These are phyloP conservation scores for Penicillium brevicompactum DNA, from an alignment of 2,329 filamentous ascomycete species.

Conservation along the genomic window DNA sequence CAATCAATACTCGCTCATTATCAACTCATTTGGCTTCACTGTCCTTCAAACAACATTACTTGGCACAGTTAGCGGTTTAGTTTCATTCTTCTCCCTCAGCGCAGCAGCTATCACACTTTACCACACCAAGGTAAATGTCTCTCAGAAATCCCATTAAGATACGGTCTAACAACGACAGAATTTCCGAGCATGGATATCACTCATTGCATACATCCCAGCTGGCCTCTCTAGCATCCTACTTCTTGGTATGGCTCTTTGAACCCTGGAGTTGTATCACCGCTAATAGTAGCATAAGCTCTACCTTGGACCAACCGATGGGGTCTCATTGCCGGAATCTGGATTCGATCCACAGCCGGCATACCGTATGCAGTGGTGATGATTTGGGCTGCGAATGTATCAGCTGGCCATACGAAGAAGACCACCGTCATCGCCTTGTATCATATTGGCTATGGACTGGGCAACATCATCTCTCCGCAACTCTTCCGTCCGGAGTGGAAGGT, in stretches of 20 bases:
- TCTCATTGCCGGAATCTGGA: slow-evolving; percentile 40
- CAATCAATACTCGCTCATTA: slow-evolving; percentile 48
- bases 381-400: slow-evolving; percentile 41
- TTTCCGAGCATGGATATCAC: slow-evolving; percentile 25
- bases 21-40: slow-evolving; percentile 49
- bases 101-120: slow-evolving; percentile 32
- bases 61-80: slow-evolving; percentile 28
- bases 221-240: slow-evolving; percentile 42
- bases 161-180: slow-evolving; percentile 2
- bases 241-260: slow-evolving; percentile 16
- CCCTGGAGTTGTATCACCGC: not conserved
- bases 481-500: slow-evolving; percentile 41
- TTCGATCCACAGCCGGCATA: slow-evolving; percentile 40
- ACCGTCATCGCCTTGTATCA: slow-evolving; percentile 31
- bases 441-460: slow-evolving; percentile 44
- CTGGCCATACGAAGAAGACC: slow-evolving; percentile 49
- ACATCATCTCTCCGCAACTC: slow-evolving; percentile 47
- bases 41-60: slow-evolving; percentile 25
- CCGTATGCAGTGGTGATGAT: slow-evolving; percentile 45
- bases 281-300: slow-evolving; percentile 17
- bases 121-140: slow-evolving; percentile 27
- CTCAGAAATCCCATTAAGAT: too few relatives aligned
- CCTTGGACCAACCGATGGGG: slow-evolving; percentile 44
- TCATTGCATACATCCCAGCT: slow-evolving; percentile 37
- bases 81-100: slow-evolving; percentile 30